Evolutionary conservation across 2,329 filamentous ascomycete genomes (phyloP).

Genomic region (Penicillium sp.): DNA sequence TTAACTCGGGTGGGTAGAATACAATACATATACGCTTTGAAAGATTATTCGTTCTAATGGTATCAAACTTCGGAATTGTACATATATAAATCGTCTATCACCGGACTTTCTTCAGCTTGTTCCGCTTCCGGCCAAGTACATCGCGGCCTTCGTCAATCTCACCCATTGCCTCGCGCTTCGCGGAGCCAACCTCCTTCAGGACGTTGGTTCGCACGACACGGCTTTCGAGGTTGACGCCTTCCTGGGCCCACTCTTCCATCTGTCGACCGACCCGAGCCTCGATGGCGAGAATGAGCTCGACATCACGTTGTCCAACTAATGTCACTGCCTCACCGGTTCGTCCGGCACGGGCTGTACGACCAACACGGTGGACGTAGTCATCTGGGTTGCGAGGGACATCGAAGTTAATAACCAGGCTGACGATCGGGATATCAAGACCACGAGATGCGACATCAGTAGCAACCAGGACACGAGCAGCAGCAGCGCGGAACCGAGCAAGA

Average conservation of each 20-base stretch:
- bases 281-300: slow-evolving; percentile 85
- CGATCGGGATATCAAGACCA: slow-evolving; percentile 92
- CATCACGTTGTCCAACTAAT: slow-evolving; percentile 89
- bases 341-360: slow-evolving; percentile 90
- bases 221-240: slow-evolving; percentile 91
- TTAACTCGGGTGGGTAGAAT: not conserved
- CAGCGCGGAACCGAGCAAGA: slow-evolving; percentile 84
- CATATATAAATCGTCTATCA: slow-evolving; percentile 13
- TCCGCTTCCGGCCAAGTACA: slow-evolving; percentile 76
- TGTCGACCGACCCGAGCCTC: slow-evolving; percentile 74
- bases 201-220: slow-evolving; percentile 75
- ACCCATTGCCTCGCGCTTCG: slow-evolving; percentile 86
- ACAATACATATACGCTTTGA: not conserved
- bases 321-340: slow-evolving; percentile 79
- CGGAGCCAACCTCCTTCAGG: slow-evolving; percentile 88
- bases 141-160: slow-evolving; percentile 92
- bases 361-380: slow-evolving; percentile 95
- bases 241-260: slow-evolving; percentile 83
- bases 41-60: slow-evolving; percentile 1
- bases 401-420: slow-evolving; percentile 88
- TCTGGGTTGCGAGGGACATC: slow-evolving; percentile 95
- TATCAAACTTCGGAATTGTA: slow-evolving; percentile 15
- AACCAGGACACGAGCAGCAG: slow-evolving; percentile 83
- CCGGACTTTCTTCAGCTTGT: slow-evolving; percentile 46
- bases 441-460: slow-evolving; percentile 93